Evolutionary conservation across 805 yeast species (phyloP), one percentile per base, ranked within the genome.

Genomic region (Wickerhamiella slavikovae): DNA sequence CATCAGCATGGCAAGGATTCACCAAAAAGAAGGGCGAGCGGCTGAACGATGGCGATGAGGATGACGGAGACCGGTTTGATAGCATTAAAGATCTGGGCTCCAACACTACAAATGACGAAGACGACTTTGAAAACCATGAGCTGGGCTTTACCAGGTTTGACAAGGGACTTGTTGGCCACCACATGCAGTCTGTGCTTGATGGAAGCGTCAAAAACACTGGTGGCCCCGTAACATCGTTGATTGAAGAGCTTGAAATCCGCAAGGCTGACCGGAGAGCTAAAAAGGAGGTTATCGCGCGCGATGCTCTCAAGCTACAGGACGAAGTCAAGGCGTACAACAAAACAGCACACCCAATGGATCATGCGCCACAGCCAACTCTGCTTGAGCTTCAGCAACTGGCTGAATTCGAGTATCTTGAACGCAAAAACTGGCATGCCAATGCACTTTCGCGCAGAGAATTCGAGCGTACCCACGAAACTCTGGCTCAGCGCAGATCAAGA

Each of bases 221-320:
- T n/a, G n/a, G n/a, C 46, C 5, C 28, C 35, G 43, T 49, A 1
- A 44, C 45, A 12, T 48, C 56, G 9, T 37, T 52, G n/a, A 47
- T 52, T 19, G 57, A 51, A 34, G 57, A 52, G 32, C 35, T 52
- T 20, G 57, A 51, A 32, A 39, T 49, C 21, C 47, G 57, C 17
- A 51, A 51, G 31, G 44, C 45, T 15, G 54, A 49, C 21, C 33
- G 44, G 13, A 32, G 30, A 23, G 37, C 43, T 2, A 52, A 48
- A 33, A 39, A 34, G 13, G 32, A 36, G 17, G 37, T 39, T 12
- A 36, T 49, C 15, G 25, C 29, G 8, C 33, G 41, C 8, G 53
- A 48, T n/a, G 38, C 36, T 4, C 39, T 31, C 4, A 34, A 37
- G 12, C 28, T 33, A 23, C 43, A 24, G 22, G 23, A 28, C 17